Evolutionary conservation across 371 early-diverging fungal species (phyloP).

Genomic region (Parasitella parasitica): DNA sequence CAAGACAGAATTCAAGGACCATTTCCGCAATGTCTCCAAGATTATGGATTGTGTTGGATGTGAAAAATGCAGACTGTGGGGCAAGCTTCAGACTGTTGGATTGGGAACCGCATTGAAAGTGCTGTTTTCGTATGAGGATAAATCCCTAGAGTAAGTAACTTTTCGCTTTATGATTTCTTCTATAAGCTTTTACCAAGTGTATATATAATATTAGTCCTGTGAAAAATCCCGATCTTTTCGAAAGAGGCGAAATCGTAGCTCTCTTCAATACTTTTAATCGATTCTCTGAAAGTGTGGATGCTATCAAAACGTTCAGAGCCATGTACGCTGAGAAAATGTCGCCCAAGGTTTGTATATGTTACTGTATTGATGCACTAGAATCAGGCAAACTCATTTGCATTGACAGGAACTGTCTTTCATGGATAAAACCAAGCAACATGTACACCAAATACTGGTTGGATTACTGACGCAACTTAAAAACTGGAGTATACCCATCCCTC

Average conservation of each 20-base stretch:
- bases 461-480: constrained; percentile 10
- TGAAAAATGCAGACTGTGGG: constrained; percentile 98
- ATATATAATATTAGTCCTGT: constrained; percentile 40
- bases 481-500: constrained; percentile 34
- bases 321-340: constrained; percentile 60
- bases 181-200: background rate
- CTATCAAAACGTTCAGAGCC: constrained; percentile 69
- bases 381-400: background rate
- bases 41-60: constrained; percentile 99
- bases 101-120: constrained; percentile 94
- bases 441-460: background rate
- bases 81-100: constrained; percentile 84
- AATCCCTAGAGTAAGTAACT: constrained; percentile 59
- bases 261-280: constrained; percentile 91
- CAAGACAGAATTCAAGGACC: constrained; percentile 82
- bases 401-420: background rate
- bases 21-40: constrained; percentile 92
- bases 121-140: constrained; percentile 86
- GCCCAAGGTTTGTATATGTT: constrained; percentile 6
- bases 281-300: constrained; percentile 75
- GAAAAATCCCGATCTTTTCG: constrained; percentile 54
- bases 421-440: background rate
- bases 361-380: too few relatives aligned
- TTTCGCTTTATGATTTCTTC: background rate
- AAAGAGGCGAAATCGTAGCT: constrained; percentile 89